Base-by-base conservation (phyloP, 805 yeast species). In the Lipomyces yamadae region DNA sequence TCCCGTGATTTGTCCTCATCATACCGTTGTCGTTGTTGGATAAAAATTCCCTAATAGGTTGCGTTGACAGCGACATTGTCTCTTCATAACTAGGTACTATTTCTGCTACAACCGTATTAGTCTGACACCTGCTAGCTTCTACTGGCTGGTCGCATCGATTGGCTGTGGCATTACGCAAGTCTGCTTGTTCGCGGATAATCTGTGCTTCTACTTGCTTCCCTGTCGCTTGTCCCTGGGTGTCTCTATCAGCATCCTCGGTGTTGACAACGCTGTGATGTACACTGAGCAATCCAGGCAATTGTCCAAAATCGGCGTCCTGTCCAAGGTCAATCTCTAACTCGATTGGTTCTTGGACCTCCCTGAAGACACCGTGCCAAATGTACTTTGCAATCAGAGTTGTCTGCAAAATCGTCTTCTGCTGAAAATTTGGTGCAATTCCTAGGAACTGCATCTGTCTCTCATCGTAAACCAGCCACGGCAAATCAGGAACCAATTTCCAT, bases 1-100 rank as follows among this genome's bases (percentile, higher is more conserved):
- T 32, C 6, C 29, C 8, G 48, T 6, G 33, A 8, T 5, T 4
- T 56, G 32, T 5, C 35, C 32, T 56, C 24, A 4, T 11, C 18
- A 18, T 18, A 32, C 37, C 32, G 15, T 30, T n/a, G 15, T 56
- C 59, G 15, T 15, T 24, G 48, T 56, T 56, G 32, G 59, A 56
- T 30, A 56, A 15, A 4, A 35, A 24, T 30, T 29, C 45, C 30
- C 62, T 62, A 13, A 35, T n/a, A 24, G 62, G 45, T 29, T 32
- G 62, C 7, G 56, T 32, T n/a, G 60, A 45, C 42, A 37, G 10
- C 6, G 35, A 30, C 66, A 63, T 63, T 15, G 66, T 53, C 37
- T 62, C 65, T 30, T 63, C 66, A 34, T 63, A 63, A 32, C 66
- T 63, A n/a, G 66, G 66, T 30, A 63, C 66, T 29, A 63, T 54